phyloP scores from a whole-genome alignment of 768 basidiomycete genomes.

The Boletales sp. region DNA sequence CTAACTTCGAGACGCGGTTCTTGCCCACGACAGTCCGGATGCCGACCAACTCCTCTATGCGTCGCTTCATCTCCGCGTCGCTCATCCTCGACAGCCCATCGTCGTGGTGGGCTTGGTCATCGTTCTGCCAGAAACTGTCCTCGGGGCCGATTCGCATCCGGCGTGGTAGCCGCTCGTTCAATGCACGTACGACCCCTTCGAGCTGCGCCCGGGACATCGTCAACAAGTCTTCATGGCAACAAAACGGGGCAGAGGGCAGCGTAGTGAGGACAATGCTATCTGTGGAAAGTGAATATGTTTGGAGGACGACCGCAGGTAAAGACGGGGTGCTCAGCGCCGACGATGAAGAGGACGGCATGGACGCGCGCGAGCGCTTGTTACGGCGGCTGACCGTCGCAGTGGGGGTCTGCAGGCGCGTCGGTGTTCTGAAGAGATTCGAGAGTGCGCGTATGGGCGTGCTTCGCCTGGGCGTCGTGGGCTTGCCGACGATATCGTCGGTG shows the following conservation, averaged over 20 bases:
- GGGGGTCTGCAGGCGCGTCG: slow-evolving; percentile 21
- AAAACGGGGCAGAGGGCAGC: slow-evolving; percentile 57
- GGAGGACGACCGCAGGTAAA: slow-evolving; percentile 49
- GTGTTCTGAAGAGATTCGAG: slow-evolving; percentile 21
- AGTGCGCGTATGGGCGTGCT: slow-evolving; percentile 13
- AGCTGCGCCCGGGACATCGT: slow-evolving; percentile 58
- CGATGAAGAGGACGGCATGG: slow-evolving; percentile 6
- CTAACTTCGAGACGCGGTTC: slow-evolving; percentile 19
- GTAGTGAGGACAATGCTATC: slow-evolving; percentile 64
- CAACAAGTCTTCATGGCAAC: slow-evolving; percentile 70
- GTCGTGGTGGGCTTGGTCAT: neutral
- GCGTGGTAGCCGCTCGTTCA: slow-evolving; percentile 57
- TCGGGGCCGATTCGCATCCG: slow-evolving; percentile 46
- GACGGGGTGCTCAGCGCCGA: slow-evolving; percentile 6
- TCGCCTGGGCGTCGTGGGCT: slow-evolving; percentile 7
- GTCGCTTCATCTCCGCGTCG: slow-evolving; percentile 45
- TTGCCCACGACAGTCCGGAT: slow-evolving; percentile 36
- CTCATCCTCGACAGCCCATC: slow-evolving; percentile 27
- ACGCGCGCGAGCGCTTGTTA: slow-evolving; percentile 18
- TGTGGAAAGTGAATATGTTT: slow-evolving; percentile 47
- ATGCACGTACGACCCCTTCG: slow-evolving; percentile 44
- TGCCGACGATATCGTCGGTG: neutral
- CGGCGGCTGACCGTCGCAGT: slow-evolving; percentile 8
- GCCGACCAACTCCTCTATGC: slow-evolving; percentile 61
- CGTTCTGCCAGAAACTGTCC: slow-evolving; percentile 22